Conservation (phyloP, 106 monocot genomes). For the Phalaenopsis equestris region DNA sequence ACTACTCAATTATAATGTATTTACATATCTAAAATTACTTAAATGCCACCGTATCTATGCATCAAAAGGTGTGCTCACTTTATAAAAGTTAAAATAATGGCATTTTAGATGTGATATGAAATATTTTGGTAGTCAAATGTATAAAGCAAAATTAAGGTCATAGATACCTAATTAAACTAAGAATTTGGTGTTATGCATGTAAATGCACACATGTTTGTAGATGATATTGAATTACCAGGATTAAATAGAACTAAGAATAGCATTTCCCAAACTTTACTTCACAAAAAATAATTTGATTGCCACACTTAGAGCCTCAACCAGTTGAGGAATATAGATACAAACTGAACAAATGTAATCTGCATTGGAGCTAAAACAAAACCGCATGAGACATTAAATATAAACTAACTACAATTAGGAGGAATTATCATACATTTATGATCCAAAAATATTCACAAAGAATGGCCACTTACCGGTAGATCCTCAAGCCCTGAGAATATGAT, state of each 20-base stretch:
- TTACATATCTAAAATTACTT: too few species aligned
- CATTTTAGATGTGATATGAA: too few species aligned
- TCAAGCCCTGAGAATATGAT: background rate
- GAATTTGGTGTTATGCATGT: too few species aligned
- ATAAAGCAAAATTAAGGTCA: too few species aligned
- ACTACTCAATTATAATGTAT: too few species aligned
- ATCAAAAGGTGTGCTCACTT: background rate
- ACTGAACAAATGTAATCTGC: background rate
- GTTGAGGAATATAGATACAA: background rate
- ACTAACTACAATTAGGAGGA: background rate
- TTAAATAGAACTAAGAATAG: background rate
- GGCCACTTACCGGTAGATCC: background rate
- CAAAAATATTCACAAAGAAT: constrained; percentile 1
- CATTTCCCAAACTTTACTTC: background rate
- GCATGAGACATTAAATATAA: background rate
- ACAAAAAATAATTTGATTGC: background rate
- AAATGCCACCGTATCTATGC: too few species aligned
- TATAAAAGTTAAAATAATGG: too few species aligned
- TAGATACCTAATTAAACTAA: too few species aligned
- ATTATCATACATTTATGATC: background rate
- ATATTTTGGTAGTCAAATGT: too few species aligned
- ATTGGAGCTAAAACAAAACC: background rate
- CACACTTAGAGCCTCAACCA: background rate
- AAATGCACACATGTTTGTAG: background rate
- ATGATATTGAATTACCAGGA: background rate